Evolutionary conservation across 129 eudicot species (phyloP), one percentile per base, ranked within the genome.

Genomic region (Scalesia atractyloides): DNA sequence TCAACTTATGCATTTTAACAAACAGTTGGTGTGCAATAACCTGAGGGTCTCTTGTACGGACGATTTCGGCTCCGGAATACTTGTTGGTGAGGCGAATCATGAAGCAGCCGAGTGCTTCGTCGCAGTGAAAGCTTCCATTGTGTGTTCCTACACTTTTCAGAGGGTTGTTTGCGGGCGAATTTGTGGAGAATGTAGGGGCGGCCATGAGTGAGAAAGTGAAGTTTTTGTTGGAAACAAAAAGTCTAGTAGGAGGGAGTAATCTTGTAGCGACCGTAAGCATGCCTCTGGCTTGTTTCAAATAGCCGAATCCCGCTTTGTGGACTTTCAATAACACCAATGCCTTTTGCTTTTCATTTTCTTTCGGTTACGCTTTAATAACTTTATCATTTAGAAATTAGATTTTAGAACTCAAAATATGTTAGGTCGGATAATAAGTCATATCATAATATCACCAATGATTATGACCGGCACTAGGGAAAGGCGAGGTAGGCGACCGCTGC

Each of bases 31-130:
- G 75, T 80, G 75, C 66, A 13, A 44, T 9, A 13, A 87, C 97
- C 91, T 87, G 82, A 0, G 95, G 82, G 39, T 91, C 97, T 57
- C 97, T 88, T 8, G 87, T 76, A 3, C 97, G 91, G 0, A 91
- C 85, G 61, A 91, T 85, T 47, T 84, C 80, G 10, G 97, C 90
- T 2, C 85, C 80, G 7, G 81, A 68, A 70, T 83, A 91, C 75
- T 87, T 91, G 56, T 76, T 50, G 43, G 97, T 90, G 72, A 81
- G 95, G 50, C 91, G 95, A 79, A 90, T 85, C 87, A 90, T 86
- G 80, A 91, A 91, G 89, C 97, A 91, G 11, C 95, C 97, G 1
- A 91, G 88, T 36, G 97, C 97, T 79, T 91, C 97, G 64, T 91
- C 97, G 41, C 97, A 87, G 76, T 91, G 97, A 82, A 91, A 91